Evolutionary conservation across 2,329 filamentous ascomycete species (phyloP).

Genomic region (Nemania sp.): DNA sequence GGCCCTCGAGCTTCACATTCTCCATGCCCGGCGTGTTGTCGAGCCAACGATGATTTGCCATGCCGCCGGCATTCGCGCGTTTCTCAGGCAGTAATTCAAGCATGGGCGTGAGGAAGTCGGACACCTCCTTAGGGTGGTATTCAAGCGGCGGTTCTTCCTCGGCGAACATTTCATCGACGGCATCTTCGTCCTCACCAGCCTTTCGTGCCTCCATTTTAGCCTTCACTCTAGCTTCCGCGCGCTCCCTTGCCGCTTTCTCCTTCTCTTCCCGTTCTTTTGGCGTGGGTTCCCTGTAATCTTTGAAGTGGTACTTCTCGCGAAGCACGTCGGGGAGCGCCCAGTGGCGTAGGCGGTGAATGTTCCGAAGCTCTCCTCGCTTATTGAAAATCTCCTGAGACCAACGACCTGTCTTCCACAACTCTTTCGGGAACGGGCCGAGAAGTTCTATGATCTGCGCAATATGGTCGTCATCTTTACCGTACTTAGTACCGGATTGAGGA

Average conservation of each 20-base stretch:
- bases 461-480: conserved; percentile 99
- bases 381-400: conserved; percentile 99
- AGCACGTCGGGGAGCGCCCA: conserved; percentile 96
- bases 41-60: conserved; percentile 87
- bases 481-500: conserved; percentile 97
- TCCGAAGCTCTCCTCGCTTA: conserved; percentile 93
- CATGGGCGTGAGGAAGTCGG: conserved; percentile 90
- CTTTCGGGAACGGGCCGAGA: conserved; percentile 91
- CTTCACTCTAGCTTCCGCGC: conserved; percentile 76
- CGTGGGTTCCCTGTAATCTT: conserved; percentile 79
- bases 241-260: conserved; percentile 47
- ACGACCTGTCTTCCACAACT: conserved; percentile 90
- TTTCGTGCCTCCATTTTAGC: conserved; percentile 52
- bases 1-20: conserved; percentile 75
- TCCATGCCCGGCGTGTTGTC: conserved; percentile 92
- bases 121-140: conserved; percentile 63
- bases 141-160: conserved; percentile 49
- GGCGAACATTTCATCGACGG: conserved; percentile 48
- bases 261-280: conserved; percentile 53
- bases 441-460: conserved; percentile 99
- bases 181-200: conserved; percentile 50
- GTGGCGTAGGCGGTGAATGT: conserved; percentile 95
- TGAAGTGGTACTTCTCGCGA: conserved; percentile 96
- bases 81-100: conserved; percentile 88
- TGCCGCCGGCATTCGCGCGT: conserved; percentile 93